Conservation (phyloP, 2,329 filamentous ascomycete species). For the Curvularia sp. region DNA sequence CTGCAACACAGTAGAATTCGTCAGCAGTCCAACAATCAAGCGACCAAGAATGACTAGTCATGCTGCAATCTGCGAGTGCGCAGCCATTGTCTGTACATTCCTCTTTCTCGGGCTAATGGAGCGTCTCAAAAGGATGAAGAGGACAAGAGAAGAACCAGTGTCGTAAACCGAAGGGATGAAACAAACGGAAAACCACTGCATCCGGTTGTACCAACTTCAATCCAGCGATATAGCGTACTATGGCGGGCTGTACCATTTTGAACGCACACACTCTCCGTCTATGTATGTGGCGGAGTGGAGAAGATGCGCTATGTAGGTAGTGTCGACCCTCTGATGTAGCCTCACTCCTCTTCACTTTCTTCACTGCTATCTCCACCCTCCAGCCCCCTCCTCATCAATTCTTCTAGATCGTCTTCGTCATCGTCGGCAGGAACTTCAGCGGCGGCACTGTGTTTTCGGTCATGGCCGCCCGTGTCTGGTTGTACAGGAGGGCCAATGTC, state of each 20-base stretch:
- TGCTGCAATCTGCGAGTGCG: neutral
- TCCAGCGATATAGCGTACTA: neutral
- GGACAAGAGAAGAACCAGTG: neutral
- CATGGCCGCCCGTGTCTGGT: conserved; percentile 13
- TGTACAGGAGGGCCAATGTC: conserved; percentile 44
- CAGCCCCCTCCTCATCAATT: conserved; percentile 54
- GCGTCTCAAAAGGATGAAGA: neutral
- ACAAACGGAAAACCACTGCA: neutral
- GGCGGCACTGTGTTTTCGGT: conserved; percentile 22
- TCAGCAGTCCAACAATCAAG: neutral
- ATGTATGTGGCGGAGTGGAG: neutral
- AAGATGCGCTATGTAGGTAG: neutral
- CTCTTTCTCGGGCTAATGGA: neutral
- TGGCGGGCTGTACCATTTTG: neutral
- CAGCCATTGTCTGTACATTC: neutral
- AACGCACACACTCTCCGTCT: no score
- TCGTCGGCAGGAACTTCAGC: conserved; percentile 29
- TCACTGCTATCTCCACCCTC: conserved; percentile 50
- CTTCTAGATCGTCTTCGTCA: conserved; percentile 53
- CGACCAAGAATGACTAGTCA: neutral
- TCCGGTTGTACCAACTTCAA: neutral
- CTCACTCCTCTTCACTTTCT: conserved; percentile 56
- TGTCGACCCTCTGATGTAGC: neutral
- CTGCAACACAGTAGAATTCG: neutral
- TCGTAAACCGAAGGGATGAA: neutral